A percentile compares a stretch with the other conserved stretches of the same genome.
Evolutionary conservation across 1,284 basidiomycete genomes (phyloP).

Genomic region (Somion occarium): DNA sequence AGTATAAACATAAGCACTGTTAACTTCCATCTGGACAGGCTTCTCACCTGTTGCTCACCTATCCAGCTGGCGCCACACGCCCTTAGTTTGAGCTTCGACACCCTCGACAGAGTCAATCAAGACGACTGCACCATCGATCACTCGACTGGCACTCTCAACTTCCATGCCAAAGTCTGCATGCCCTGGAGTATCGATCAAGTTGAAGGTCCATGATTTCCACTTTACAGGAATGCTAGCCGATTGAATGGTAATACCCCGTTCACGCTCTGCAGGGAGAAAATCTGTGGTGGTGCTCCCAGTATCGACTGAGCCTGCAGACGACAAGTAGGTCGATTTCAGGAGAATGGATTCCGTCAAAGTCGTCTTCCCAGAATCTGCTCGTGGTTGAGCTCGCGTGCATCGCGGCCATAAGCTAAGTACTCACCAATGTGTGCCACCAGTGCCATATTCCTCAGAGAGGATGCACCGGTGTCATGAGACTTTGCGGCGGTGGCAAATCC

Average conservation of each 20-base stretch:
- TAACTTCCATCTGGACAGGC: not conserved
- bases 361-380: conserved; percentile 83
- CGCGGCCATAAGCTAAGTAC: conserved; percentile 17
- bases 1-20: conserved; percentile 4
- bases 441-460: conserved; percentile 68
- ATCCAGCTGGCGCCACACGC: conserved; percentile 83
- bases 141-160: conserved; percentile 86
- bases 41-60: conserved; percentile 49
- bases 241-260: conserved; percentile 89
- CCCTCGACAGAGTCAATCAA: conserved; percentile 89
- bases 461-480: conserved; percentile 32
- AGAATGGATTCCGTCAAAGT: conserved; percentile 88
- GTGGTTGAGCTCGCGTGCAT: conserved; percentile 2
- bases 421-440: conserved; percentile 80
- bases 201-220: conserved; percentile 82
- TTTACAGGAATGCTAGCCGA: conserved; percentile 88
- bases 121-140: conserved; percentile 86
- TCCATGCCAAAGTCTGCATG: conserved; percentile 96
- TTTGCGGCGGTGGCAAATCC: conserved; percentile 31
- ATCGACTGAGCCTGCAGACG: conserved; percentile 77
- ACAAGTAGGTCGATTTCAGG: conserved; percentile 70
- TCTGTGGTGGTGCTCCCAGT: conserved; percentile 89
- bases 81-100: conserved; percentile 86
- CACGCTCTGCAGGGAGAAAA: conserved; percentile 84
- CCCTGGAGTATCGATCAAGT: conserved; percentile 87